These are phyloP conservation scores for Boletellus ananas DNA, from an alignment of 768 basidiomycete genomes.

Conservation along the genomic window DNA sequence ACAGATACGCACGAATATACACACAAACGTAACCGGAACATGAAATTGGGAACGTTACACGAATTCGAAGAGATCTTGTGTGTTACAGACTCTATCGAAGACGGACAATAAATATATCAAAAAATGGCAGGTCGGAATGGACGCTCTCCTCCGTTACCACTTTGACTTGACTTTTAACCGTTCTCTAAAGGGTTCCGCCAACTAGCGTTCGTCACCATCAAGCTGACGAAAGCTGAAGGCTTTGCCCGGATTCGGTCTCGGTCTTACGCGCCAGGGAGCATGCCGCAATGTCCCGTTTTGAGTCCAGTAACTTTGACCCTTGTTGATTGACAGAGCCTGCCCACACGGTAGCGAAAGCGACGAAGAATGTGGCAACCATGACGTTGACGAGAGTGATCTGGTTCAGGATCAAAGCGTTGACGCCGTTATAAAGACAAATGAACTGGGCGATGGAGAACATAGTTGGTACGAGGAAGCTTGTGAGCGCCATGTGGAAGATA, in stretches of 20 bases:
- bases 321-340: neutral
- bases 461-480: slow-evolving; percentile 25
- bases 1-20: too few species aligned
- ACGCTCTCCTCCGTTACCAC: too few species aligned
- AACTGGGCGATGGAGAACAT: slow-evolving; percentile 7
- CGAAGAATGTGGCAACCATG: slow-evolving; percentile 7
- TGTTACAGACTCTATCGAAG: too few species aligned
- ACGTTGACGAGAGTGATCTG: neutral
- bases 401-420: neutral
- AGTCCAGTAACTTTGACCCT: neutral
- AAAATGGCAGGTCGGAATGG: too few species aligned
- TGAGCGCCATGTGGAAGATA: slow-evolving; percentile 21
- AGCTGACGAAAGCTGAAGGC: too few species aligned
- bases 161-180: neutral
- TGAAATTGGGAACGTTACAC: too few species aligned
- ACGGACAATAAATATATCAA: too few species aligned
- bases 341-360: slow-evolving; percentile 1
- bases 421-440: neutral
- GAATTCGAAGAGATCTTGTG: too few species aligned
- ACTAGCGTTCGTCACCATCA: too few species aligned
- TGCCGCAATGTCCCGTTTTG: neutral
- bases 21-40: too few species aligned
- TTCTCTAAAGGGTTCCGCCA: too few species aligned
- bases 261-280: neutral
- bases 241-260: neutral